Evolutionary conservation across 176 grass and related monocot genomes (phyloP), one percentile per base, ranked within the genome.

Genomic region (Saccharum spontaneum): DNA sequence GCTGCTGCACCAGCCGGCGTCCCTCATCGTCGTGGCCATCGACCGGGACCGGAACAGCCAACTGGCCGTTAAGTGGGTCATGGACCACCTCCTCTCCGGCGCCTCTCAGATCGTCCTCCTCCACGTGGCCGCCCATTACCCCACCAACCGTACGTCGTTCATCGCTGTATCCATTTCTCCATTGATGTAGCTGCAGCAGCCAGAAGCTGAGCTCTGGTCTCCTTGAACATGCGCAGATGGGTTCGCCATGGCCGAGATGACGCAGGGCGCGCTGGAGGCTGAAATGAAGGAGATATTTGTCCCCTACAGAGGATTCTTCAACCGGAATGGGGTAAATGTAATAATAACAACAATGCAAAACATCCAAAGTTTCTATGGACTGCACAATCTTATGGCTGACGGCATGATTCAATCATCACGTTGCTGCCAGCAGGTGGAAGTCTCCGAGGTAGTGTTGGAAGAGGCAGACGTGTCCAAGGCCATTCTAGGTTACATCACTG

Each of bases 21-120:
- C 79, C 22, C 28, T 75, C 45, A 80, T 87, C 34, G 86, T 85
- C 1, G 90, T 90, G 24, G 93, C 93, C 45, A 37, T 95, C 60
- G 88, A 95, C 72, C 80, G 69, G 16, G 91, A 95, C 73, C 91
- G 91, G 70, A 92, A 92, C 75, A 98, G 93, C 90, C 89, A 95
- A 24, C 88, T 88, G 31, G 91, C 97, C 49, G 86, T 91, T 82
- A 95, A 92, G 80, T 98, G 97, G 97, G 89, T 90, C 4, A 67
- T 89, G 40, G 88, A 98, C 80, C 82, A 98, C 81, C 87, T 98
- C 55, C 80, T 92, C 81, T 64, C 87, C 52, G 84, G 82, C 80
- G 69, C 71, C 84, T 88, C 83, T 1, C 67, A 83, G 70, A 73
- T 98, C 49, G 23, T 91, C 20, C 91, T 96, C 80, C 79, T 98